phyloP scores from a whole-genome alignment of 352 stramenopile genomes.

The Pythium pyrilobum region DNA sequence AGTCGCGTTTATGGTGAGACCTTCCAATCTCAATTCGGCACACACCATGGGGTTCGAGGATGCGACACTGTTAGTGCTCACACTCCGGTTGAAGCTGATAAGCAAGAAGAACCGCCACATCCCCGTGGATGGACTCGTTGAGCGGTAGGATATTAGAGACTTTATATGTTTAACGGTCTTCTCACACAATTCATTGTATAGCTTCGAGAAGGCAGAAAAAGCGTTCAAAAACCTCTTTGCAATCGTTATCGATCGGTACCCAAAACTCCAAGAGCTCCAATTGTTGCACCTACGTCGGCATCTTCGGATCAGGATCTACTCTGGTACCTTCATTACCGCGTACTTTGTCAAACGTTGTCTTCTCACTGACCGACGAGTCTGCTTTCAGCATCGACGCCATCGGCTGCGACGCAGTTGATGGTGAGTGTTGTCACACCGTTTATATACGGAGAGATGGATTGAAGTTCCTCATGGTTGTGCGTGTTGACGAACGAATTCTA shows the following conservation, averaged over 20 bases:
- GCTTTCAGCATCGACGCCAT: slow-evolving; percentile 26
- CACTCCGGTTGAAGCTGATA: slow-evolving; percentile 24
- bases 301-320: slow-evolving; percentile 40
- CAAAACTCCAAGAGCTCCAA: slow-evolving; percentile 41
- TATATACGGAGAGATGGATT: background rate
- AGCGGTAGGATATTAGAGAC: slow-evolving; percentile 26
- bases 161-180: background rate
- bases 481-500: too few relatives aligned
- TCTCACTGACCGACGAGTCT: background rate
- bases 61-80: background rate
- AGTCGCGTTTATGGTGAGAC: slow-evolving; percentile 59
- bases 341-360: background rate
- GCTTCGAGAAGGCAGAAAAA: slow-evolving; percentile 50
- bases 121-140: slow-evolving; percentile 32
- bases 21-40: too few relatives aligned
- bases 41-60: too few relatives aligned
- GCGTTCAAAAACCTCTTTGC: slow-evolving; percentile 51
- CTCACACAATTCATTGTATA: slow-evolving; percentile 6
- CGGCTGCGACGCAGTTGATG: slow-evolving; percentile 41
- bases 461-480: background rate
- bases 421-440: slow-evolving; percentile 14
- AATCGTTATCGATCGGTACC: slow-evolving; percentile 42
- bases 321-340: slow-evolving; percentile 18
- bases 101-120: slow-evolving; percentile 30
- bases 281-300: slow-evolving; percentile 31